Evolutionary conservation across 768 basidiomycete species (phyloP).

Genomic region (Agaricus sinodeliciosus): DNA sequence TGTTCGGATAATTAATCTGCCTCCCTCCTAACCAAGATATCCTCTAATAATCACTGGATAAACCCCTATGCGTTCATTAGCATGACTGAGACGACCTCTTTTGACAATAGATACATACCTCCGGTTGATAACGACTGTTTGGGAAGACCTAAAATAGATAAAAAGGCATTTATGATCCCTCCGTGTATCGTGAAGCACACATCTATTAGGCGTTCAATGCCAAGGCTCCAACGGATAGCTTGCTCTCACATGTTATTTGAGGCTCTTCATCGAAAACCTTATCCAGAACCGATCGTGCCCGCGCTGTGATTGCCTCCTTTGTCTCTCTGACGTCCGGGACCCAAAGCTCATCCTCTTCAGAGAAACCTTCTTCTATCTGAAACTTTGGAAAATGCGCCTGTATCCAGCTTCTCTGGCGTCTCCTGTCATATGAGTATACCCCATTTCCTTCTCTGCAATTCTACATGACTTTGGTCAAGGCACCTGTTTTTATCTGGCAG

Average conservation of each 20-base stretch:
- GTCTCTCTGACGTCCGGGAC: slow-evolving; percentile 47
- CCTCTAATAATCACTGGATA: slow-evolving; percentile 7
- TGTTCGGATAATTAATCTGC: neutral
- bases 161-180: slow-evolving; percentile 52
- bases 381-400: slow-evolving; percentile 41
- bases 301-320: slow-evolving; percentile 31
- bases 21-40: neutral
- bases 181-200: slow-evolving; percentile 65
- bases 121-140: slow-evolving; percentile 50
- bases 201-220: slow-evolving; percentile 28
- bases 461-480: slow-evolving; percentile 25
- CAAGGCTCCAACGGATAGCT: neutral
- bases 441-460: slow-evolving; percentile 63
- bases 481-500: neutral
- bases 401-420: slow-evolving; percentile 45
- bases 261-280: slow-evolving; percentile 41
- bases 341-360: slow-evolving; percentile 64
- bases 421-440: slow-evolving; percentile 66
- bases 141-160: slow-evolving; percentile 39
- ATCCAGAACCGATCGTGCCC: slow-evolving; percentile 49
- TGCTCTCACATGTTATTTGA: slow-evolving; percentile 38
- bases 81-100: neutral
- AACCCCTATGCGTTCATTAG: neutral
- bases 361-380: slow-evolving; percentile 47
- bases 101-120: slow-evolving; percentile 33